Evolutionary conservation across 495 filamentous ascomycete species (phyloP).

Genomic region (Wilcoxina mikolae): DNA sequence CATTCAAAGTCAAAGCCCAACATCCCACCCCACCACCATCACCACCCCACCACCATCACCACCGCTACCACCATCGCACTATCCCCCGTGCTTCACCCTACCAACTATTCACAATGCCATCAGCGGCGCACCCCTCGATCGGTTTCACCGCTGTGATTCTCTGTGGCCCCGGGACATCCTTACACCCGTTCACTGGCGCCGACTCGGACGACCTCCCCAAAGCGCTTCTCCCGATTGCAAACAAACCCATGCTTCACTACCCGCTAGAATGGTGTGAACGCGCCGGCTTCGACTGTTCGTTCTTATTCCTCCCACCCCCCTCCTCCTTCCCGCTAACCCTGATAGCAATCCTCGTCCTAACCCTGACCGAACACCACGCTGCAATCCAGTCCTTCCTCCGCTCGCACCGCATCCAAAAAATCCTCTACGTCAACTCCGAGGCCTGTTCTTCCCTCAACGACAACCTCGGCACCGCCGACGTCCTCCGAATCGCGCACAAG

Average conservation of each 20-base stretch:
- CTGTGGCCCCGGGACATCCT: conserved; percentile 77
- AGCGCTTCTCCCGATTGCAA: conserved; percentile 79
- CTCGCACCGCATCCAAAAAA: conserved; percentile 27
- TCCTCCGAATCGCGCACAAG: conserved; percentile 49
- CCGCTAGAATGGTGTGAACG: conserved; percentile 64
- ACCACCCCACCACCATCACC: too few species aligned
- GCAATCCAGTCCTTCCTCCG: conserved; percentile 27
- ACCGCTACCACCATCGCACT: too few species aligned
- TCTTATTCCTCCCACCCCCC: neutral
- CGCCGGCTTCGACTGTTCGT: conserved; percentile 23
- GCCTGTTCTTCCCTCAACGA: conserved; percentile 26
- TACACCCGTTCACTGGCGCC: conserved; percentile 82
- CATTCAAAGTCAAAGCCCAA: too few species aligned
- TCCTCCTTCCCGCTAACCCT: neutral
- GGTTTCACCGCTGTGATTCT: conserved; percentile 90
- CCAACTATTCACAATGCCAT: conserved; percentile 6
- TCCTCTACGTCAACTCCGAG: conserved; percentile 26
- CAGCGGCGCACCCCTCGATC: conserved; percentile 38
- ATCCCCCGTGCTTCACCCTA: too few species aligned
- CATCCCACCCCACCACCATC: too few species aligned
- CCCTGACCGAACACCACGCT: conserved; percentile 23
- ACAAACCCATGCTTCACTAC: conserved; percentile 93
- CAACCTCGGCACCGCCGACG: conserved; percentile 58
- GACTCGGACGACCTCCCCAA: conserved; percentile 64
- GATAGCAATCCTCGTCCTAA: conserved; percentile 26